Percentiles rank a stretch among this genome's conserved stretches.
Conservation (phyloP, 2,329 filamentous ascomycete species). For the Penicillium concentricum region DNA sequence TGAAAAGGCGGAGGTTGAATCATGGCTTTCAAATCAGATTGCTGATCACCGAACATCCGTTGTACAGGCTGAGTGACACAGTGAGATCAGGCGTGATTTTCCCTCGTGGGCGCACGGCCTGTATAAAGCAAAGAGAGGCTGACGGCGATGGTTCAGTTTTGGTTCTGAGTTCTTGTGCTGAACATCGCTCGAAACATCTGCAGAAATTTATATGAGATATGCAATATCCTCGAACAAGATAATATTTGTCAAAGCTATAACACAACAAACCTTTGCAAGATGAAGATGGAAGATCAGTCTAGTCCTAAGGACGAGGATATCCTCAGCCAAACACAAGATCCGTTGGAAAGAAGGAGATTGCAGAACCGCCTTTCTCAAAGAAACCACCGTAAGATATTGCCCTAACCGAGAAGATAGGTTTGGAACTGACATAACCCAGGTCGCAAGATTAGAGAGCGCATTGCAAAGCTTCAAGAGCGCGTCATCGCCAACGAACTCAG, state of each 20-base stretch:
- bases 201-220: not conserved
- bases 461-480: constrained; percentile 36
- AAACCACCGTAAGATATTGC: constrained; percentile 29
- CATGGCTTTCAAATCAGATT: constrained; percentile 13
- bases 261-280: not conserved
- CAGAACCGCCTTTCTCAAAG: constrained; percentile 36
- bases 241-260: not conserved
- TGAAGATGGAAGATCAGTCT: constrained; percentile 7
- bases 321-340: constrained; percentile 26
- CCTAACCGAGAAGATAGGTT: too few relatives aligned
- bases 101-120: constrained; percentile 11
- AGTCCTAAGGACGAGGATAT: constrained; percentile 11
- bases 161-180: not conserved
- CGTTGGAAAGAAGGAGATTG: constrained; percentile 30
- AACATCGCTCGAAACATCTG: not conserved
- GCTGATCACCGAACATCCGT: constrained; percentile 8
- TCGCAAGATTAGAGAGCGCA: constrained; percentile 35
- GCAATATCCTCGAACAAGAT: not conserved
- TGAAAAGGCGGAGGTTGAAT: constrained; percentile 5
- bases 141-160: not conserved
- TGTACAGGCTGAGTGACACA: constrained; percentile 24
- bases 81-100: constrained; percentile 18
- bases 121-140: constrained; percentile 9
- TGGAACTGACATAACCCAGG: constrained; percentile 16
- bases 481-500: constrained; percentile 36